These are phyloP conservation scores for Geotrichum aggregatum DNA, from an alignment of 1,139 yeast species.

Conservation along the genomic window DNA sequence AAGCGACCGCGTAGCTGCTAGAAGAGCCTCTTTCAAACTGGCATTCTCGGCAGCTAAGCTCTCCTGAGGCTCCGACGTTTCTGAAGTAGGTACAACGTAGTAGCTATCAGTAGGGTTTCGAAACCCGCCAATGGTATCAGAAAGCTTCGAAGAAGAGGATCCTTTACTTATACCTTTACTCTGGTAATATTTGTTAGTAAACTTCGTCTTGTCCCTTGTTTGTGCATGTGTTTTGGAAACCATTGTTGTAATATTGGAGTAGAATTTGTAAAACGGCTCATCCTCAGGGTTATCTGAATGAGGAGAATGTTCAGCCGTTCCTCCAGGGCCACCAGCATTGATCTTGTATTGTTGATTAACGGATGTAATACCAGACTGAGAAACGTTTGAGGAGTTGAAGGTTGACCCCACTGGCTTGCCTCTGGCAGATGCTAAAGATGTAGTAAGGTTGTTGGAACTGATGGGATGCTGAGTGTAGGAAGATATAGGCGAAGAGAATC, in stretches of 20 bases:
- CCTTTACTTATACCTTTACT: constrained; percentile 23
- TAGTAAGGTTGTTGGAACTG: constrained; percentile 26
- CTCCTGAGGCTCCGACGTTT: constrained; percentile 25
- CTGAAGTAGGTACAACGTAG: constrained; percentile 32
- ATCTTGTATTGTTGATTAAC: constrained; percentile 5
- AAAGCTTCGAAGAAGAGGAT: constrained; percentile 8
- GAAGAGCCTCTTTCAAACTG: constrained; percentile 29
- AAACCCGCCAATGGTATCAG: constrained; percentile 12
- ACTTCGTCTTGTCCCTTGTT: constrained; percentile 18
- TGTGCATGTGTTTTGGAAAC: constrained; percentile 27
- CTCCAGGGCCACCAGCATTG: neutral
- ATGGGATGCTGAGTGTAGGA: constrained; percentile 18
- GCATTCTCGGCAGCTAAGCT: constrained; percentile 30
- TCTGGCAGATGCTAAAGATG: constrained; percentile 34
- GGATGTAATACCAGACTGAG: neutral
- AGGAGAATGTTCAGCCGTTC: constrained; percentile 1
- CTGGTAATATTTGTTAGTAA: constrained; percentile 23
- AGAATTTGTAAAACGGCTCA: constrained; percentile 35
- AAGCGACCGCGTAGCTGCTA: constrained; percentile 25
- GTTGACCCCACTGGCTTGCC: constrained; percentile 27
- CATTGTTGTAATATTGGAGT: constrained; percentile 29
- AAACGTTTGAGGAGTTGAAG: constrained; percentile 2
- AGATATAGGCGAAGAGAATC: constrained; percentile 8
- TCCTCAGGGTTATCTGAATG: constrained; percentile 25
- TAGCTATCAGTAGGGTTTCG: constrained; percentile 28